Evolutionary conservation across 441 rosid genomes (phyloP).

Genomic region (Euphorbia corollata): DNA sequence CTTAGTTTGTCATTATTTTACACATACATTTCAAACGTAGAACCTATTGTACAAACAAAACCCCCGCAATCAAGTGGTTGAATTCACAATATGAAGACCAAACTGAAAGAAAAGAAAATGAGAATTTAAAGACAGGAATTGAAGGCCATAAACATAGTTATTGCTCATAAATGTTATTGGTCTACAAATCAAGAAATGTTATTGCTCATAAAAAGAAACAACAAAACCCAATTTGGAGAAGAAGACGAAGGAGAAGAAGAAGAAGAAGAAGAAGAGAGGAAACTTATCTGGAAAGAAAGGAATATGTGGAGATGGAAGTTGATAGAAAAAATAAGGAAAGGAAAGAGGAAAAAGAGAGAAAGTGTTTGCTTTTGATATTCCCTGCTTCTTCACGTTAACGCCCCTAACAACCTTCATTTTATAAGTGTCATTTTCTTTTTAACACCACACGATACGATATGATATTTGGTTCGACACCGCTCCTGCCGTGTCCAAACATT

Average conservation of each 20-base stretch:
- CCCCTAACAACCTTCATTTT: constrained; percentile 24
- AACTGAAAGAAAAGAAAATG: background rate
- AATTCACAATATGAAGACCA: constrained; percentile 11
- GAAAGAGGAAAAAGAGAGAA: constrained; percentile 15
- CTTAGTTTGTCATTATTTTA: constrained; percentile 4
- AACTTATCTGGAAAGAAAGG: constrained; percentile 27
- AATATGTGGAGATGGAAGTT: constrained; percentile 13
- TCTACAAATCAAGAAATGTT: constrained; percentile 26
- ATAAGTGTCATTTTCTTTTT: background rate
- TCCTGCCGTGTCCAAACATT: no score
- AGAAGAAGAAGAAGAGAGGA: constrained; percentile 20
- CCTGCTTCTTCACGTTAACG: constrained; percentile 38
- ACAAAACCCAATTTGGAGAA: constrained; percentile 33
- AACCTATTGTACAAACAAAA: constrained; percentile 5
- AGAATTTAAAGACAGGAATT: background rate
- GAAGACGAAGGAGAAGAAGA: no score
- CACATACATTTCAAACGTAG: background rate
- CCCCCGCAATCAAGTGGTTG: constrained; percentile 15
- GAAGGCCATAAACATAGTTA: background rate
- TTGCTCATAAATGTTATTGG: no score
- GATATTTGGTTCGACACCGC: background rate
- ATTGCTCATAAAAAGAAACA: constrained; percentile 10
- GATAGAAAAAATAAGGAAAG: constrained; percentile 3
- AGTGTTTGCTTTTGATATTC: constrained; percentile 22
- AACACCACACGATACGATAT: background rate